These are phyloP conservation scores for Gonium pectorale DNA, from an alignment of 139 green algal genomes.

Conservation along the genomic window DNA sequence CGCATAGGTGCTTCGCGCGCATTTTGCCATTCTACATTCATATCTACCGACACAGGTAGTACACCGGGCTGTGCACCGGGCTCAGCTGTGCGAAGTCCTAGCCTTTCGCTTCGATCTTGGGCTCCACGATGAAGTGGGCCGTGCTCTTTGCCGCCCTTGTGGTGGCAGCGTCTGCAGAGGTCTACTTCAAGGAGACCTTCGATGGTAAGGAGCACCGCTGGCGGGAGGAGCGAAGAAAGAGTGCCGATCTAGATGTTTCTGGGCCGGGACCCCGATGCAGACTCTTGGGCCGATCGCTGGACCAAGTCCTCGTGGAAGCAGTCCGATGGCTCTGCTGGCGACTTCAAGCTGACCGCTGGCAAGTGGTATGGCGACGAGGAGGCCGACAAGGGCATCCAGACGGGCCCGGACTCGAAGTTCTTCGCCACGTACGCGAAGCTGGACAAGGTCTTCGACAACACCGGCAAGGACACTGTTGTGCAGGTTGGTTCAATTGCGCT, in stretches of 20 bases:
- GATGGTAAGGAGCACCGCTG: conserved; percentile 61
- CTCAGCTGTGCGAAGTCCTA: too few species aligned
- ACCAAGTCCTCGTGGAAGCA: conserved; percentile 80
- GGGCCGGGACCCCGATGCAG: conserved; percentile 35
- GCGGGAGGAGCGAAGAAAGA: background rate
- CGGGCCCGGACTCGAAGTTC: conserved; percentile 83
- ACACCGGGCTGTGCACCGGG: too few species aligned
- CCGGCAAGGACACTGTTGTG: conserved; percentile 88
- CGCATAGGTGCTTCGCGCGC: too few species aligned
- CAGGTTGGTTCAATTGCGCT: conserved; percentile 60
- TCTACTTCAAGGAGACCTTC: conserved; percentile 85
- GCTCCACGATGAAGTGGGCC: conserved; percentile 36
- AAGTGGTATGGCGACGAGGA: conserved; percentile 78
- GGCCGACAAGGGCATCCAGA: conserved; percentile 85
- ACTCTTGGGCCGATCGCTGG: conserved; percentile 81
- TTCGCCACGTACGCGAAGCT: conserved; percentile 76
- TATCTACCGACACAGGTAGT: too few species aligned
- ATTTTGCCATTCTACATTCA: too few species aligned
- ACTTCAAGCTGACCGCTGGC: conserved; percentile 78
- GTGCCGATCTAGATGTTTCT: conserved; percentile 31
- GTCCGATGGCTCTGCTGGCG: conserved; percentile 72
- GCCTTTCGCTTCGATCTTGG: too few species aligned
- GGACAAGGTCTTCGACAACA: conserved; percentile 80
- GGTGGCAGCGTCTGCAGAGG: conserved; percentile 56
- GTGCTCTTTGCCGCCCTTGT: conserved; percentile 37